These are phyloP conservation scores for Rhynchospora breviuscula DNA, from an alignment of 176 grass and related monocot species.

Conservation along the genomic window DNA sequence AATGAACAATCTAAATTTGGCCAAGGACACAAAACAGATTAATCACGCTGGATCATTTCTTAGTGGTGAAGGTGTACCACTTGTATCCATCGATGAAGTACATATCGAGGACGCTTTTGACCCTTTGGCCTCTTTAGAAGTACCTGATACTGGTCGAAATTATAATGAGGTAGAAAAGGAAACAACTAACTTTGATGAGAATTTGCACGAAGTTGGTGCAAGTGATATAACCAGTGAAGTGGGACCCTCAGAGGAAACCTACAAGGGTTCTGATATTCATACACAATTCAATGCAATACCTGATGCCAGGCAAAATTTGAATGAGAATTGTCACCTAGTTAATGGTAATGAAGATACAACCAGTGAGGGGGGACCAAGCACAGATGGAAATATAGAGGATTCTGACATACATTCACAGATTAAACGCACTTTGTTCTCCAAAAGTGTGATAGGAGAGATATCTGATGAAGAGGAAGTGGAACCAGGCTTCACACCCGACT, in stretches of 20 bases:
- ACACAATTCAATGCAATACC: neutral
- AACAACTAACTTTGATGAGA: slow-evolving; percentile 1
- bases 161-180: neutral
- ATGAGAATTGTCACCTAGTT: neutral
- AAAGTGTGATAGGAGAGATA: slow-evolving; percentile 24
- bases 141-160: neutral
- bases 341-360: neutral
- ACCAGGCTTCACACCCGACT: neutral
- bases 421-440: neutral
- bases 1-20: neutral
- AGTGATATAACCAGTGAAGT: neutral
- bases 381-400: neutral
- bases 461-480: slow-evolving; percentile 25
- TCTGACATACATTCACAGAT: neutral
- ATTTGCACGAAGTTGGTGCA: neutral
- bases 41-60: neutral
- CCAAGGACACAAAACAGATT: neutral
- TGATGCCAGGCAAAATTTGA: neutral
- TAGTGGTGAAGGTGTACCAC: slow-evolving; percentile 4
- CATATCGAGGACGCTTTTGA: neutral
- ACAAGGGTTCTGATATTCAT: neutral
- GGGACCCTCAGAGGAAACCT: neutral
- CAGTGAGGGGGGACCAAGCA: neutral
- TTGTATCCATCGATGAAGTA: slow-evolving; percentile 18
- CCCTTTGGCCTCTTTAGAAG: neutral